Percentiles rank a stretch among this genome's conserved stretches.
These are phyloP conservation scores for Aspergillus transmontanensis DNA, from an alignment of 2,329 filamentous ascomycete genomes.

Conservation along the genomic window DNA sequence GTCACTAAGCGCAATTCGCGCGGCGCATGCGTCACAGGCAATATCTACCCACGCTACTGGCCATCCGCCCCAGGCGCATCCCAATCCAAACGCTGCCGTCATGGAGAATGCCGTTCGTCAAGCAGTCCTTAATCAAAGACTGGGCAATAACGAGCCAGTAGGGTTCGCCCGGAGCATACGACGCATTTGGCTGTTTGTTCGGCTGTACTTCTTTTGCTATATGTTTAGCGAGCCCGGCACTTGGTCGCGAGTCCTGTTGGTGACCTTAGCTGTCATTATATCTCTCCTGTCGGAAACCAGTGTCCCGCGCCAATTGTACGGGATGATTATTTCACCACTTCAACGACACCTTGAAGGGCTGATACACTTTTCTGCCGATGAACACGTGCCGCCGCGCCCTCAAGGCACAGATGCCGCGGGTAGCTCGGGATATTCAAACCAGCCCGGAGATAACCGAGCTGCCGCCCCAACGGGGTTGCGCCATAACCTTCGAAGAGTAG, in stretches of 20 bases:
- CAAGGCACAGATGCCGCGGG: conserved; percentile 6
- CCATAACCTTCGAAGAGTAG: conserved; percentile 47
- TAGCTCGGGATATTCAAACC: conserved; percentile 5
- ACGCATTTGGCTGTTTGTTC: conserved; percentile 60
- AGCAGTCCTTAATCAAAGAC: conserved; percentile 33
- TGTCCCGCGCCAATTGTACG: conserved; percentile 37
- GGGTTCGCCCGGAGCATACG: conserved; percentile 44
- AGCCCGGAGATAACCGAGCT: conserved; percentile 7
- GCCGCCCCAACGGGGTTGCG: conserved; percentile 20
- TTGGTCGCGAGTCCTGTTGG: conserved; percentile 46
- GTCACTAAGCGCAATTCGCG: conserved; percentile 16
- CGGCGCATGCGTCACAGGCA: conserved; percentile 12
- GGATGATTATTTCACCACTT: conserved; percentile 40
- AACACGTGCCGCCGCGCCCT: conserved; percentile 15
- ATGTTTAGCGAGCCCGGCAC: conserved; percentile 56
- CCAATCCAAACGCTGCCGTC: conserved; percentile 22
- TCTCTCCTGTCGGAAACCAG: conserved; percentile 46
- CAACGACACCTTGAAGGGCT: conserved; percentile 50
- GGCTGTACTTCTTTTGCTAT: conserved; percentile 61
- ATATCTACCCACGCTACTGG: neutral
- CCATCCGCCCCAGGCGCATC: conserved; percentile 14
- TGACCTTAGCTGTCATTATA: conserved; percentile 40
- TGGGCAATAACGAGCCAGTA: conserved; percentile 29
- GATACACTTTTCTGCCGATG: conserved; percentile 33
- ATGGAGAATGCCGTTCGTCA: conserved; percentile 38